Evolutionary conservation across 805 yeast species (phyloP), one percentile per base, ranked within the genome.

Genomic region (Monosporozyma solicola): DNA sequence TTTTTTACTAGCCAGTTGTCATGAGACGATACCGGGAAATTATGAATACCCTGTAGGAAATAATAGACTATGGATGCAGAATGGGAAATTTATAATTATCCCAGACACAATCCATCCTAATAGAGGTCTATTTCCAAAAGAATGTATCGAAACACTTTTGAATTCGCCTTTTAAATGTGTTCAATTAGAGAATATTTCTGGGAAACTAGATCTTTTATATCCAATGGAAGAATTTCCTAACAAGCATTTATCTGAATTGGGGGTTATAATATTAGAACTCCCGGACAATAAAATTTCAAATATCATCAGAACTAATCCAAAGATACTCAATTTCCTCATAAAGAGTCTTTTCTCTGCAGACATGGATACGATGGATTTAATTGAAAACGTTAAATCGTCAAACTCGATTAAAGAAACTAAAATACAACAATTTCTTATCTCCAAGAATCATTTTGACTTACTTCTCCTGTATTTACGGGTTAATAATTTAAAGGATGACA

Each of bases 41-140:
- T 80, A 80, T 1, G 71, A 67, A 20, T 71, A 67, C 51, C 74
- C 83, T 0, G 59, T 66, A 15, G 60, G 62, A 1, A 62, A 60
- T 47, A 80, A 82, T 60, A 66, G 87, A 53, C 63, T 76, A 2
- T 82, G 86, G 86, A 55, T 80, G 8, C 72, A 76, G 51, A 62
- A 71, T 46, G 76, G 76, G 3, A 57, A 65, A 22, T 60, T 77
- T 13, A 59, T 71, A 51, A 56, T 72, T 22, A 72, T 78, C 8
- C 80, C 82, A 2, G 61, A 66, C 16, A 64, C 66, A 4, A 74
- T 62, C 52, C 65, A 67, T 41, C 57, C 59, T 5, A 59, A 65
- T 16, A 62, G 72, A 47, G 72, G 73, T 24, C 58, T 80, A 47
- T 57, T 56, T 6, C 60, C 74, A 33, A 51, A 60, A 3, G 78